These are phyloP conservation scores for Fusarium annulatum DNA, from an alignment of 2,329 filamentous ascomycete genomes.

Conservation along the genomic window DNA sequence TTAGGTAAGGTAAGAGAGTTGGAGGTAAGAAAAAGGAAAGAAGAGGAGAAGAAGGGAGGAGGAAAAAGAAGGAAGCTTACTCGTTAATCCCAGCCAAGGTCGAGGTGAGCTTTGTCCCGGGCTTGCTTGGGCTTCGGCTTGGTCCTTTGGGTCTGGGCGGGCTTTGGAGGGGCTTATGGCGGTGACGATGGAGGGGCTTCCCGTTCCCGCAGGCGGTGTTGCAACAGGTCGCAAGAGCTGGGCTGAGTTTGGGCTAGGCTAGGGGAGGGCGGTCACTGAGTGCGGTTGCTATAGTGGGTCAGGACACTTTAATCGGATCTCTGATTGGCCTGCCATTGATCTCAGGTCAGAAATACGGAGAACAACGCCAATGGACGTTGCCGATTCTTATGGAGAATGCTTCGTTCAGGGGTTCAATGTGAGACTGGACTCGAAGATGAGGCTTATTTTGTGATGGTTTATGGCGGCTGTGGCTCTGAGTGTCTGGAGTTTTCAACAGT, in stretches of 20 bases:
- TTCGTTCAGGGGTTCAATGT: constrained; percentile 28
- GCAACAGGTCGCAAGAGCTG: constrained; percentile 23
- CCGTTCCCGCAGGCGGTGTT: constrained; percentile 41
- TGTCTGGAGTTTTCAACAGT: constrained; percentile 4
- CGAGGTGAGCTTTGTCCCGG: constrained; percentile 38
- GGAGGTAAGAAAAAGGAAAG: constrained; percentile 27
- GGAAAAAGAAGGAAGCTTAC: constrained; percentile 35
- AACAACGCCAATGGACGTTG: constrained; percentile 22
- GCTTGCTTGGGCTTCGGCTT: constrained; percentile 6
- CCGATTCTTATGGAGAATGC: constrained; percentile 21
- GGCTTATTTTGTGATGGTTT: constrained; percentile 26
- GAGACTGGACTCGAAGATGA: constrained; percentile 14
- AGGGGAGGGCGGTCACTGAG: constrained; percentile 26
- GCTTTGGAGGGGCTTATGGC: constrained; percentile 39
- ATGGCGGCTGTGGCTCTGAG: constrained; percentile 16
- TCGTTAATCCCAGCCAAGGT: constrained; percentile 32
- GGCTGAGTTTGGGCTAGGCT: constrained; percentile 8
- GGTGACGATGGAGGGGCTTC: constrained; percentile 51
- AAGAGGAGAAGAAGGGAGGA: constrained; percentile 24
- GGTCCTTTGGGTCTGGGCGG: constrained; percentile 6
- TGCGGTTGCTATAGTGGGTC: constrained; percentile 19
- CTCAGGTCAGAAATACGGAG: constrained; percentile 11
- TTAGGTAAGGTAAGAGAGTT: constrained; percentile 6
- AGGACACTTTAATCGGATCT: neutral
- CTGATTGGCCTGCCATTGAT: neutral